Base-by-base conservation (phyloP, 1,284 basidiomycete genomes). In the Meira miltonrushii region DNA sequence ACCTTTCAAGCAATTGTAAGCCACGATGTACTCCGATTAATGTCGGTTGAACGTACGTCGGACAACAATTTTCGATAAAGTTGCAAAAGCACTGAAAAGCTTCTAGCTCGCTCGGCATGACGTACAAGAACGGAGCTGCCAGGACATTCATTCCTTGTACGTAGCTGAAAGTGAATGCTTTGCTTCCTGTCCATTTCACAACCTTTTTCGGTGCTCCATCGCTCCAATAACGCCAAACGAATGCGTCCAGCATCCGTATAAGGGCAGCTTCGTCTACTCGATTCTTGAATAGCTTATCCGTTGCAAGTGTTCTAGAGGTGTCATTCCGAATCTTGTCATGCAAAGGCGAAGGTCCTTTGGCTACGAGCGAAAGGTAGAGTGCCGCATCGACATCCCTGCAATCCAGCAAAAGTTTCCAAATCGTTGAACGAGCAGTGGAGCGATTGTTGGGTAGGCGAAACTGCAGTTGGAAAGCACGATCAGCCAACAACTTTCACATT, bases 131-230 rank as follows among this genome's bases (percentile, higher is more conserved):
- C 0, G 94, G 94, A 0, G 94, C 94, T 15, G 92, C 91, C 37
- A 98, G 85, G 40, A 97, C 94, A 78, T 98, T 98, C 92, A 97
- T 96, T 39, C 93, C 93, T 79, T 95, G 93, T 10, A 96, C 92
- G 73, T 96, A 96, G 40, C 88, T 90, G 79, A 95, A 93, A 8
- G n/a, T 17, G 17, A 17, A 15, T 15, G 12, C 55, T 23, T 56
- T 40, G 8, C 28, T 33, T 33, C 28, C 28, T 8, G 28, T 33
- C 28, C 49, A 50, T 52, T 11, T 19, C 39, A 12, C 15, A 53
- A 23, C 13, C 19, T 15, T 43, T 43, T 43, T 43, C 19, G 13
- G n/a, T 1, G 39, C 23, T 25, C 19, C 67, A 82, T 48, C 59
- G 89, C 90, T 88, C 67, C 89, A 83, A 79, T 88, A 90, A 68